phyloP scores from a whole-genome alignment of 169 alveolate genomes.

The Plasmodium inui region DNA sequence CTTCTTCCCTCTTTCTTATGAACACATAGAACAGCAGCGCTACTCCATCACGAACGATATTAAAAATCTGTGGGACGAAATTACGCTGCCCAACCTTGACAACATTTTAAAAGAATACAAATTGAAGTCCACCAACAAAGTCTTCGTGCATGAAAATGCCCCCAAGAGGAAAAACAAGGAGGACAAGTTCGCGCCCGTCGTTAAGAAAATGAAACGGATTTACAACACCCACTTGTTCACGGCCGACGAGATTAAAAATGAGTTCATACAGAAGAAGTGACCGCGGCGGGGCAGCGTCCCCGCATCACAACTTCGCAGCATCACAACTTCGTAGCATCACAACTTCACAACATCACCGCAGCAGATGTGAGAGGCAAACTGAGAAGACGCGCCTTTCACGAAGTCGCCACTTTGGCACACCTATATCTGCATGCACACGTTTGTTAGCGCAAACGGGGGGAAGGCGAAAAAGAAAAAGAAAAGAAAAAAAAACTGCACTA shows the following conservation, averaged over 20 bases:
- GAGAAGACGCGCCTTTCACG: background rate
- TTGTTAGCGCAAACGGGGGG: background rate
- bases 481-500: background rate
- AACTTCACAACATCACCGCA: slow-evolving; percentile 1
- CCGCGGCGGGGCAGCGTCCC: background rate
- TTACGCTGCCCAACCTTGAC: slow-evolving; percentile 51
- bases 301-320: background rate
- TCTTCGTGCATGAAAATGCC: slow-evolving; percentile 40
- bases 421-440: background rate
- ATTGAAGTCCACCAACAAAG: slow-evolving; percentile 67
- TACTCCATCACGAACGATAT: slow-evolving; percentile 76
- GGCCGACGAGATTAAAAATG: slow-evolving; percentile 81
- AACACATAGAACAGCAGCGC: slow-evolving; percentile 78
- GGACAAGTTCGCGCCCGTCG: slow-evolving; percentile 59
- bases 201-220: slow-evolving; percentile 81
- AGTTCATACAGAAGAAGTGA: slow-evolving; percentile 32
- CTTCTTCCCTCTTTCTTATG: slow-evolving; percentile 79
- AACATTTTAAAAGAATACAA: slow-evolving; percentile 64
- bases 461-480: background rate
- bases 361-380: slow-evolving; percentile 1
- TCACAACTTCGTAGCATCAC: background rate
- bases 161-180: slow-evolving; percentile 69
- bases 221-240: slow-evolving; percentile 83
- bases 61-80: slow-evolving; percentile 80
- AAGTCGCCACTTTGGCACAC: background rate